phyloP scores from a whole-genome alignment of 805 yeast genomes.

The Wickerhamomyces kurtzmanii region DNA sequence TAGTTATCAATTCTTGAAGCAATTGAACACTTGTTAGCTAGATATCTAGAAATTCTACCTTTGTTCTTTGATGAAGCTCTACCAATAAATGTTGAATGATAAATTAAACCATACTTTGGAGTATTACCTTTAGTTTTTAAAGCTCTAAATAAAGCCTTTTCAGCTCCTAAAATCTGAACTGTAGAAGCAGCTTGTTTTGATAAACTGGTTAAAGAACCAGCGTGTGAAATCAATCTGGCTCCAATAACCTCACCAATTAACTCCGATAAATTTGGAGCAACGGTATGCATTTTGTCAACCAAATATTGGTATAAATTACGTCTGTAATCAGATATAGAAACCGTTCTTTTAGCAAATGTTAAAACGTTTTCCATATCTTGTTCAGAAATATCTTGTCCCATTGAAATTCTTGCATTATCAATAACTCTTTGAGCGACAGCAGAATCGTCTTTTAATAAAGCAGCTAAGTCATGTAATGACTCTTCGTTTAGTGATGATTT shows the following conservation, averaged over 20 bases:
- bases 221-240: constrained; percentile 96
- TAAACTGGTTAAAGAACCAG: constrained; percentile 93
- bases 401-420: constrained; percentile 92
- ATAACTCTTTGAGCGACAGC: constrained; percentile 85
- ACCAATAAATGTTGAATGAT: constrained; percentile 91
- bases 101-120: constrained; percentile 91
- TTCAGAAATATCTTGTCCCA: constrained; percentile 98
- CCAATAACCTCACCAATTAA: constrained; percentile 98
- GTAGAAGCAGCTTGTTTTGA: constrained; percentile 99
- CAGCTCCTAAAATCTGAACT: constrained; percentile 96
- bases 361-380: constrained; percentile 88
- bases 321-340: constrained; percentile 86
- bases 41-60: constrained; percentile 97
- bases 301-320: constrained; percentile 74
- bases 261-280: constrained; percentile 95
- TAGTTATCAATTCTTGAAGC: constrained; percentile 98
- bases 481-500: constrained; percentile 77
- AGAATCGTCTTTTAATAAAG: constrained; percentile 73
- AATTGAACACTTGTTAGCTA: constrained; percentile 98
- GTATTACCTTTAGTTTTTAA: constrained; percentile 94
- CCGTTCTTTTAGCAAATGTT: constrained; percentile 90
- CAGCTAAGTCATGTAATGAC: constrained; percentile 83
- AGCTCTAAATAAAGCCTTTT: constrained; percentile 93
- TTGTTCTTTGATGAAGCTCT: constrained; percentile 93
- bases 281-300: constrained; percentile 93